phyloP scores from a whole-genome alignment of 2,329 filamentous ascomycete genomes.

The Xylariaceae sp. region DNA sequence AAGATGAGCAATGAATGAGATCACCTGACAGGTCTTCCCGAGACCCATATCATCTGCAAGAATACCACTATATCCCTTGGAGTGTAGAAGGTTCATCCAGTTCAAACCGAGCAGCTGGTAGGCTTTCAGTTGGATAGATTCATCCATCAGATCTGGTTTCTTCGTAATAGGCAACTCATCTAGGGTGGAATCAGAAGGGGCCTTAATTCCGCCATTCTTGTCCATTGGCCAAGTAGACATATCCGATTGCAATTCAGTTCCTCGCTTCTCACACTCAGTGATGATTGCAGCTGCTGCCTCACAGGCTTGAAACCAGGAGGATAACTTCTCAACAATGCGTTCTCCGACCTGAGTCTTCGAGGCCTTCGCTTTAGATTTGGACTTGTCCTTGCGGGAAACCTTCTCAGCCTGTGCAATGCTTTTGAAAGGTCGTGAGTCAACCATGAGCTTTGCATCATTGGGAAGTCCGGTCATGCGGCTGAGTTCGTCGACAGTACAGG shows the following conservation, averaged over 20 bases:
- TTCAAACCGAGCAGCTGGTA: constrained; percentile 95
- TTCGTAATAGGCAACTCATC: constrained; percentile 49
- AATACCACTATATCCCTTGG: constrained; percentile 81
- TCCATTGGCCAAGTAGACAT: constrained; percentile 37
- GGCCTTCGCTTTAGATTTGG: constrained; percentile 39
- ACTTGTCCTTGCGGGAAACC: constrained; percentile 51
- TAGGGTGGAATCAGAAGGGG: constrained; percentile 29
- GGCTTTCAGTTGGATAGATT: constrained; percentile 79
- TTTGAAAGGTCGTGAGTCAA: constrained; percentile 75
- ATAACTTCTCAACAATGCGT: constrained; percentile 44
- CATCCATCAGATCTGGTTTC: constrained; percentile 78
- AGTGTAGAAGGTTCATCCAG: constrained; percentile 86
- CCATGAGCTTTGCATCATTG: constrained; percentile 67
- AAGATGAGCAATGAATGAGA: constrained; percentile 85
- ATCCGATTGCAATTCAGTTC: constrained; percentile 27
- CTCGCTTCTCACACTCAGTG: constrained; percentile 51
- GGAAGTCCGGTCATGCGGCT: constrained; percentile 79
- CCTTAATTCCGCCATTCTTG: constrained; percentile 40
- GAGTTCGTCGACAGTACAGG: constrained; percentile 73
- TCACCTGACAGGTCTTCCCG: constrained; percentile 96
- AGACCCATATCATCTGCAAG: constrained; percentile 96
- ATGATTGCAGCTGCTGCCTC: constrained; percentile 47
- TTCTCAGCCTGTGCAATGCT: constrained; percentile 64
- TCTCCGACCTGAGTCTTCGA: constrained; percentile 34
- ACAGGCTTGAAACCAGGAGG: constrained; percentile 49